phyloP scores from a whole-genome alignment of 2,329 filamentous ascomycete species.

The Rutstroemia sp. region DNA sequence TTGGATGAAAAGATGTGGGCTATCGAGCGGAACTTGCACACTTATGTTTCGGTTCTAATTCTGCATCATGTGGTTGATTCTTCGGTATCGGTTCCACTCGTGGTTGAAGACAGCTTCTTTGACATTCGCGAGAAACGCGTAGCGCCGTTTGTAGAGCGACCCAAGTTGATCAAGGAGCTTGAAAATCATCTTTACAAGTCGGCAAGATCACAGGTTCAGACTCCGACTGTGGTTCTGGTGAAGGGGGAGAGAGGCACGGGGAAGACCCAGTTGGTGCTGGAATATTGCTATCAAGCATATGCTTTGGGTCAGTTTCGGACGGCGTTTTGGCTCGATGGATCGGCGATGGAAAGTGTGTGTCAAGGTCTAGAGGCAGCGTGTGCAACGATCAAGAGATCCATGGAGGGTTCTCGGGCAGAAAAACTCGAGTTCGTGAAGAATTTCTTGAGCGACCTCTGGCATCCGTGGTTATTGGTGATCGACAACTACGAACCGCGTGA shows the following conservation, averaged over 20 bases:
- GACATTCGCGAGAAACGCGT: constrained; percentile 13
- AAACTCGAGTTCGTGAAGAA: constrained; percentile 14
- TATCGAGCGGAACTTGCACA: constrained; percentile 17
- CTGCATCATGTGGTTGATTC: constrained; percentile 19
- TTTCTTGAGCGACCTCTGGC: constrained; percentile 14
- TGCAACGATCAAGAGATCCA: constrained; percentile 13
- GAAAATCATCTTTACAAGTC: constrained; percentile 9
- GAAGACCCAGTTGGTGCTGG: constrained; percentile 14
- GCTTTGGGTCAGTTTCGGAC: constrained; percentile 12
- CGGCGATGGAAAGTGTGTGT: constrained; percentile 7
- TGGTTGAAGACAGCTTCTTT: constrained; percentile 14
- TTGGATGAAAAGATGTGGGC: constrained; percentile 18
- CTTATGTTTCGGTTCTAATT: constrained; percentile 17
- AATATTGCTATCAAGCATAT: constrained; percentile 13
- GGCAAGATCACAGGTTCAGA: constrained; percentile 8
- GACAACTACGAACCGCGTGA: constrained; percentile 10
- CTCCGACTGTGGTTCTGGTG: constrained; percentile 12
- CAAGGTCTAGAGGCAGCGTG: constrained; percentile 14
- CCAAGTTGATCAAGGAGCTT: constrained; percentile 7
- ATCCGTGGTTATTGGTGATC: constrained; percentile 17
- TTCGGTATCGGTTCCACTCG: not conserved
- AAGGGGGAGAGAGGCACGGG: constrained; percentile 10
- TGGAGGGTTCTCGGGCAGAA: constrained; percentile 10
- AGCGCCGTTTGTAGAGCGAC: constrained; percentile 9
- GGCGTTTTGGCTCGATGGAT: constrained; percentile 15